These are phyloP conservation scores for Tanacetum coccineum DNA, from an alignment of 129 eudicot species.

Conservation along the genomic window DNA sequence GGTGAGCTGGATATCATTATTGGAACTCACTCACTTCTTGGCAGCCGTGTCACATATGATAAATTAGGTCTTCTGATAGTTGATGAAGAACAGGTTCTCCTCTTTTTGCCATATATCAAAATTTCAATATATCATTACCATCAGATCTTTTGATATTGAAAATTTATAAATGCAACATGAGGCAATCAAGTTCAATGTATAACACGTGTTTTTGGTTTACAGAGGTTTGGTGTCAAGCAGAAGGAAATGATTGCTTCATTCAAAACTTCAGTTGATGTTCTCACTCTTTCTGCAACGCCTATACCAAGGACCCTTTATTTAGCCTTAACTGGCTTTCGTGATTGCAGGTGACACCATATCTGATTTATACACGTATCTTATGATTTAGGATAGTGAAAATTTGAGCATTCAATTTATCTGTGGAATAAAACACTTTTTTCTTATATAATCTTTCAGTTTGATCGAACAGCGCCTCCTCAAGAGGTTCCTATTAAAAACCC, in stretches of 20 bases:
- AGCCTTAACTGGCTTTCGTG: constrained; percentile 97
- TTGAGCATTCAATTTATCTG: constrained; percentile 8
- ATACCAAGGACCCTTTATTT: constrained; percentile 96
- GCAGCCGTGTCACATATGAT: constrained; percentile 74
- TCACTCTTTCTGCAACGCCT: constrained; percentile 96
- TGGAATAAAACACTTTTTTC: neutral
- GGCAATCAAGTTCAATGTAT: constrained; percentile 4
- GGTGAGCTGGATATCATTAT: constrained; percentile 87
- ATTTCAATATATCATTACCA: neutral
- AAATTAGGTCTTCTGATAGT: constrained; percentile 90
- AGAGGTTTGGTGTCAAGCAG: constrained; percentile 99
- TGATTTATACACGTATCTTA: neutral
- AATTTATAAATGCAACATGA: constrained; percentile 12
- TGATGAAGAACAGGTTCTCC: constrained; percentile 96
- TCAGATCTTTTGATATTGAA: constrained; percentile 13
- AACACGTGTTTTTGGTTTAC: constrained; percentile 25
- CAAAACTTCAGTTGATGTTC: constrained; percentile 90
- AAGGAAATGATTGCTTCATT: constrained; percentile 97
- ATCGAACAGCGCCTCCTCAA: constrained; percentile 98
- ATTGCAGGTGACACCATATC: constrained; percentile 61
- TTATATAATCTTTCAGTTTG: constrained; percentile 46
- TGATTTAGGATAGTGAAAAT: constrained; percentile 14
- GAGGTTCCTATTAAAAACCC: constrained; percentile 91
- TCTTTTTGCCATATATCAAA: constrained; percentile 12
- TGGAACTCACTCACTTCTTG: constrained; percentile 94